Evolutionary conservation across 2,329 filamentous ascomycete genomes (phyloP).

Genomic region (Aaosphaeria pasadenensis): DNA sequence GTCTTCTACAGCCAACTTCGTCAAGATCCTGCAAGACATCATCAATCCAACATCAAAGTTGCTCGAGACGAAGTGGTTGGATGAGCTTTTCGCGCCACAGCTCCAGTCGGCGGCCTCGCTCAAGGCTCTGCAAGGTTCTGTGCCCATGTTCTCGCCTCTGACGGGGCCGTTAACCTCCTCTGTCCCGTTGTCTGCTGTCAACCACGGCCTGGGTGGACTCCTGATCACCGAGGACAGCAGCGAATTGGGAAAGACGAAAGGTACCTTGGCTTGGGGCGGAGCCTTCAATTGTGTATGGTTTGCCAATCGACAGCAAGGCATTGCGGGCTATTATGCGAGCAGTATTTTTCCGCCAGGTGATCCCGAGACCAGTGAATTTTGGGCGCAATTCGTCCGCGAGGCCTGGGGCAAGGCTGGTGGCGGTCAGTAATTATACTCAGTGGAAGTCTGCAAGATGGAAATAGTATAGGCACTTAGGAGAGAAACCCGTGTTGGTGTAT

Average conservation of each 20-base stretch:
- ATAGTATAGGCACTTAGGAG: not conserved
- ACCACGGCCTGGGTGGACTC: conserved; percentile 12
- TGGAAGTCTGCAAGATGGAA: not conserved
- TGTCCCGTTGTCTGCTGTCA: conserved; percentile 1
- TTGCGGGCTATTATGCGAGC: conserved; percentile 12
- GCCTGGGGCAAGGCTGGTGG: conserved; percentile 8
- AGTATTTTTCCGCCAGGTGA: conserved; percentile 12
- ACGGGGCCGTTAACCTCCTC: conserved; percentile 5
- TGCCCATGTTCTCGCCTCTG: conserved; percentile 7
- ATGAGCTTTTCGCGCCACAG: conserved; percentile 21
- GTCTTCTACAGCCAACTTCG: conserved; percentile 17
- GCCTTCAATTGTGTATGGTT: conserved; percentile 15
- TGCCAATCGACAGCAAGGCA: conserved; percentile 8
- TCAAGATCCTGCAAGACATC: conserved; percentile 16
- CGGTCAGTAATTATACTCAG: no score
- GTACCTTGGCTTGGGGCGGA: conserved; percentile 15
- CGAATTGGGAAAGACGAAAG: conserved; percentile 6
- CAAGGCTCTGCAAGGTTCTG: conserved; percentile 20
- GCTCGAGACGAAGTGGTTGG: conserved; percentile 13
- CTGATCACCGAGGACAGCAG: conserved; percentile 9
- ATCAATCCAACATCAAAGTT: conserved; percentile 11
- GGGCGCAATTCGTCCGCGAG: conserved; percentile 8
- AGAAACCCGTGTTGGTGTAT: not conserved
- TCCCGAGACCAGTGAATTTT: conserved; percentile 4
- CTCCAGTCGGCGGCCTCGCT: conserved; percentile 13